These are phyloP conservation scores for Vicia villosa DNA, from an alignment of 306 rosid genomes.

Conservation along the genomic window DNA sequence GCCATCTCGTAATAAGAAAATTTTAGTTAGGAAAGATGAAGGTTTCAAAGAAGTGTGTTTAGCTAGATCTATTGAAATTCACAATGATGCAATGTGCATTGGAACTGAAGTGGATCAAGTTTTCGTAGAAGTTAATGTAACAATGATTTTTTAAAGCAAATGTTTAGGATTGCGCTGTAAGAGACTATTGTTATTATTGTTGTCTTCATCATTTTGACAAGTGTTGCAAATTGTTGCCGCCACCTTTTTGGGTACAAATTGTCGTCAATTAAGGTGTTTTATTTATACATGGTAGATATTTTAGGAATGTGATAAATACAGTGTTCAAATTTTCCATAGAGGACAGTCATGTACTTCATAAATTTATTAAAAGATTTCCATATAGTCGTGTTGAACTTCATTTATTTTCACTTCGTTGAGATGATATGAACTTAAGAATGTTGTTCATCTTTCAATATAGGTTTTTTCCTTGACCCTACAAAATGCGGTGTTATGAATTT, in stretches of 20 bases:
- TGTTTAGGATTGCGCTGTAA: constrained; percentile 1
- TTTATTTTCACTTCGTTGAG: neutral
- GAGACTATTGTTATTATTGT: constrained; percentile 8
- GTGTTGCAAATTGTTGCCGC: neutral
- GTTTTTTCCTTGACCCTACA: constrained; percentile 63
- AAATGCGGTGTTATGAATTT: constrained; percentile 61
- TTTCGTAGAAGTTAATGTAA: neutral
- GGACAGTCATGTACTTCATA: neutral
- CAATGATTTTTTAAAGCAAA: neutral
- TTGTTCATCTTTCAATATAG: constrained; percentile 42
- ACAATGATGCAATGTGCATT: constrained; percentile 15
- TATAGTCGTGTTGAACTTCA: constrained; percentile 7
- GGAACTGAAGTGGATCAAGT: constrained; percentile 18
- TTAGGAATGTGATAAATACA: constrained; percentile 29
- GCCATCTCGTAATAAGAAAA: neutral
- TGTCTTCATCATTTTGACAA: neutral
- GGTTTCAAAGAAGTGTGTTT: neutral
- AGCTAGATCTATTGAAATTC: constrained; percentile 14
- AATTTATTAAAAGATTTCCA: constrained; percentile 23
- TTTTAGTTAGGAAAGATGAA: constrained; percentile 5
- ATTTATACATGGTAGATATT: constrained; percentile 14
- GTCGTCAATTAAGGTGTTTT: constrained; percentile 4
- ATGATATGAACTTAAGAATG: constrained; percentile 19
- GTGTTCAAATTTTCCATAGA: constrained; percentile 24
- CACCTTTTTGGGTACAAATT: neutral